Evolutionary conservation across 371 early-diverging fungal species (phyloP).

Genomic region (Batkoa obscura): DNA sequence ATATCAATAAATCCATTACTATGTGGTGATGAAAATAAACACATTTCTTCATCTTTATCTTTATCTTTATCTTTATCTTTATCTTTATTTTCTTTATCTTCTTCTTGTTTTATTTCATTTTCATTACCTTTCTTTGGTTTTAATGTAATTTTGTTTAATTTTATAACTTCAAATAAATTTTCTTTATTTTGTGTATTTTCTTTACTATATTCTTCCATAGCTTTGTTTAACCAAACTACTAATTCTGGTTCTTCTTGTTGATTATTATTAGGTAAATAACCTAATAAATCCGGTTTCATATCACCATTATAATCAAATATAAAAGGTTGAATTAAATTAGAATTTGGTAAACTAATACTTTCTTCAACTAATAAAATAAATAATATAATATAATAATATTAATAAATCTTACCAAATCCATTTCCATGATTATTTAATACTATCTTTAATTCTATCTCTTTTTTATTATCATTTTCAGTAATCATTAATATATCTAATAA

Average conservation of each 20-base stretch:
- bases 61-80: too few relatives aligned
- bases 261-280: slow-evolving; percentile 22
- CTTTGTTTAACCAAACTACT: slow-evolving; percentile 32
- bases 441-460: slow-evolving; percentile 39
- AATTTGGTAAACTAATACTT: background rate
- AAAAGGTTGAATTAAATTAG: slow-evolving; percentile 35
- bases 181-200: too few relatives aligned
- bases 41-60: slow-evolving; percentile 17
- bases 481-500: slow-evolving; percentile 60
- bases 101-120: background rate
- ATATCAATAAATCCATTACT: slow-evolving; percentile 82
- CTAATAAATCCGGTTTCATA: slow-evolving; percentile 59
- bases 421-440: slow-evolving; percentile 46
- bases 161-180: background rate
- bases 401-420: slow-evolving; percentile 26
- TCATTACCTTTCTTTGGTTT: too few relatives aligned
- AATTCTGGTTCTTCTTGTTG: slow-evolving; percentile 15
- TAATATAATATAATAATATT: background rate
- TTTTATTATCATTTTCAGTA: slow-evolving; percentile 15
- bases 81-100: background rate
- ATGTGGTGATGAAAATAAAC: slow-evolving; percentile 53
- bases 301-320: slow-evolving; percentile 59
- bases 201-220: slow-evolving; percentile 3
- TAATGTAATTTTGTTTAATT: background rate
- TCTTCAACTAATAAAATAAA: background rate